Evolutionary conservation across 192 early-diverging fungal genomes (phyloP).

Genomic region (Phlyctochytrium planicorne): DNA sequence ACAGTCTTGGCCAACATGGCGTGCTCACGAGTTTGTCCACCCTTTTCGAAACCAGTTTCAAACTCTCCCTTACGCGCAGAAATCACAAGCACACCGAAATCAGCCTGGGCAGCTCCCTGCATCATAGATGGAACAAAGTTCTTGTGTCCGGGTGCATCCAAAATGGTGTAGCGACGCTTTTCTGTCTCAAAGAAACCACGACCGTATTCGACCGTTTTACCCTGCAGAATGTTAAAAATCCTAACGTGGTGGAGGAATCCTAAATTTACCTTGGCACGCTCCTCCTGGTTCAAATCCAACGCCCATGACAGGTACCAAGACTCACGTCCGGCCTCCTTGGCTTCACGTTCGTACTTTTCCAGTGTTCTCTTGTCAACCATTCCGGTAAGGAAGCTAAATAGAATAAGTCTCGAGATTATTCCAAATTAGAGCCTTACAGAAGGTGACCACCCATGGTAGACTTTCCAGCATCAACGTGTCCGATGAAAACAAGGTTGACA

Average conservation of each 20-base stretch:
- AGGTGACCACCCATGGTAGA: slow-evolving; percentile 99
- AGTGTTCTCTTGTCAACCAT: slow-evolving; percentile 99
- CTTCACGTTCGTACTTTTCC: slow-evolving; percentile 99
- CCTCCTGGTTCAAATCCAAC: slow-evolving; percentile 94
- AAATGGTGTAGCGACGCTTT: slow-evolving; percentile 91
- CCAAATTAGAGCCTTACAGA: slow-evolving; percentile 55
- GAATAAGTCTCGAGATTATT: not conserved
- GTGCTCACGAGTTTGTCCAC: slow-evolving; percentile 98
- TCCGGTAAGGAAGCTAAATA: slow-evolving; percentile 76
- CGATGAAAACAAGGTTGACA: slow-evolving; percentile 97
- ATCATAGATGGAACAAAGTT: slow-evolving; percentile 99
- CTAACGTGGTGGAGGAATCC: not conserved
- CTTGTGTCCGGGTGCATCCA: slow-evolving; percentile 99
- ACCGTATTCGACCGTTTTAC: slow-evolving; percentile 98
- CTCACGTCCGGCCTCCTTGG: slow-evolving; percentile 95
- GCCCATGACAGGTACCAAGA: slow-evolving; percentile 99
- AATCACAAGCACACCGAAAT: slow-evolving; percentile 92
- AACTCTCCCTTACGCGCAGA: slow-evolving; percentile 99
- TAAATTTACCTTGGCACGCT: slow-evolving; percentile 79
- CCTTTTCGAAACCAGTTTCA: slow-evolving; percentile 99
- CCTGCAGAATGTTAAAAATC: slow-evolving; percentile 42
- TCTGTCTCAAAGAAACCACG: slow-evolving; percentile 97
- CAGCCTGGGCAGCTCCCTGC: slow-evolving; percentile 93
- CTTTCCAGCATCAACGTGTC: slow-evolving; percentile 96
- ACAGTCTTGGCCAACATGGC: slow-evolving; percentile 94